These are phyloP conservation scores for Colletotrichum liaoningense DNA, from an alignment of 2,329 filamentous ascomycete genomes.

Conservation along the genomic window DNA sequence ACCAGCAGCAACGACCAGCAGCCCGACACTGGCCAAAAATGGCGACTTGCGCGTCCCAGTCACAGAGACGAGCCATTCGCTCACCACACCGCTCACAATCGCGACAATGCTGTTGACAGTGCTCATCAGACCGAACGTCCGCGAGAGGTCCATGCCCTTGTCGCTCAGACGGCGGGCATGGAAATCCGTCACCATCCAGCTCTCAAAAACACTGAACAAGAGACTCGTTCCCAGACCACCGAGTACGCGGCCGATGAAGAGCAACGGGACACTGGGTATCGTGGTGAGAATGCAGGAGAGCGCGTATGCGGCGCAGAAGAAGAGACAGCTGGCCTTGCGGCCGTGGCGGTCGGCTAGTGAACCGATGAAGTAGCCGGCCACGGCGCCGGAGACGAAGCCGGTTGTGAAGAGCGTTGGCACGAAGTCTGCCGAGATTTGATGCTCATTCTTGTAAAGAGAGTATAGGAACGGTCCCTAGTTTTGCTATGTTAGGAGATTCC, in stretches of 20 bases:
- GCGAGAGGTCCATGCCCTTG: conserved; percentile 55
- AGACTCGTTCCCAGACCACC: conserved; percentile 67
- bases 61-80: conserved; percentile 60
- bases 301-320: conserved; percentile 65
- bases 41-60: conserved; percentile 62
- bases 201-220: conserved; percentile 70
- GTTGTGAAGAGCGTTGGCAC: conserved; percentile 55
- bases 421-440: conserved; percentile 40
- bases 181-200: conserved; percentile 70
- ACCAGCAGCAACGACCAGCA: conserved; percentile 55
- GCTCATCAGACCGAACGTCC: conserved; percentile 63
- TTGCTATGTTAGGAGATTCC: background rate
- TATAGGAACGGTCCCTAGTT: conserved; percentile 48
- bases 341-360: conserved; percentile 61
- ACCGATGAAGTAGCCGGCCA: conserved; percentile 59
- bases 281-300: conserved; percentile 59
- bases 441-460: conserved; percentile 48
- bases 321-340: conserved; percentile 62
- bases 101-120: conserved; percentile 66
- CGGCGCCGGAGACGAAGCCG: conserved; percentile 57
- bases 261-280: conserved; percentile 46
- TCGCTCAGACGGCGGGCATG: conserved; percentile 54
- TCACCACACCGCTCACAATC: conserved; percentile 62
- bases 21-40: conserved; percentile 52
- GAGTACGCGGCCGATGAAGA: conserved; percentile 64